phyloP scores from a whole-genome alignment of 208 protist species.

The Trypanosoma congolense region DNA sequence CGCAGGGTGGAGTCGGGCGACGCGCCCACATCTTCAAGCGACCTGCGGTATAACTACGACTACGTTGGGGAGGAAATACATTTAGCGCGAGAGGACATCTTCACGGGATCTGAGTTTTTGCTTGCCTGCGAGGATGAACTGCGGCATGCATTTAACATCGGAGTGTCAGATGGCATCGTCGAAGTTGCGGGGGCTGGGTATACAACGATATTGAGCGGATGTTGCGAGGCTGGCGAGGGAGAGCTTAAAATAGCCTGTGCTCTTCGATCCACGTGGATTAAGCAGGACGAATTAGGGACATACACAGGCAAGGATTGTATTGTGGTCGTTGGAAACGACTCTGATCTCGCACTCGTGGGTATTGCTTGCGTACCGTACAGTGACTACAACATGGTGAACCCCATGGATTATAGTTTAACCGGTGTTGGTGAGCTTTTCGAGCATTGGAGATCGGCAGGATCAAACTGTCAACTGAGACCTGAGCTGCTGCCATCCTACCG shows the following conservation, averaged over 20 bases:
- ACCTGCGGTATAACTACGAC: conserved; percentile 42
- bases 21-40: neutral
- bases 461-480: conserved; percentile 34
- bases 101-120: conserved; percentile 69
- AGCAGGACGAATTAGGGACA: conserved; percentile 17
- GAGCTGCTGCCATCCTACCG: conserved; percentile 70
- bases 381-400: conserved; percentile 53
- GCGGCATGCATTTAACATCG: conserved; percentile 21
- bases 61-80: conserved; percentile 29
- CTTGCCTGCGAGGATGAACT: conserved; percentile 54
- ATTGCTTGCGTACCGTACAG: conserved; percentile 61
- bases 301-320: conserved; percentile 62
- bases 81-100: conserved; percentile 56
- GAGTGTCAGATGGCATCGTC: neutral
- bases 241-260: conserved; percentile 76
- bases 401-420: conserved; percentile 40
- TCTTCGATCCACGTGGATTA: conserved; percentile 38
- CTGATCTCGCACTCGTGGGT: conserved; percentile 68
- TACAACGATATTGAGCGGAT: conserved; percentile 32
- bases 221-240: conserved; percentile 62
- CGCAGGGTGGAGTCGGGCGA: conserved; percentile 11
- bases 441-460: conserved; percentile 51
- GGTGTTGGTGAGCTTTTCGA: conserved; percentile 50
- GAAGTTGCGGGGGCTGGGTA: neutral
- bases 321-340: conserved; percentile 74